Base-by-base conservation (phyloP, 2,329 filamentous ascomycete species). In the Apiospora rasikravindrae region DNA sequence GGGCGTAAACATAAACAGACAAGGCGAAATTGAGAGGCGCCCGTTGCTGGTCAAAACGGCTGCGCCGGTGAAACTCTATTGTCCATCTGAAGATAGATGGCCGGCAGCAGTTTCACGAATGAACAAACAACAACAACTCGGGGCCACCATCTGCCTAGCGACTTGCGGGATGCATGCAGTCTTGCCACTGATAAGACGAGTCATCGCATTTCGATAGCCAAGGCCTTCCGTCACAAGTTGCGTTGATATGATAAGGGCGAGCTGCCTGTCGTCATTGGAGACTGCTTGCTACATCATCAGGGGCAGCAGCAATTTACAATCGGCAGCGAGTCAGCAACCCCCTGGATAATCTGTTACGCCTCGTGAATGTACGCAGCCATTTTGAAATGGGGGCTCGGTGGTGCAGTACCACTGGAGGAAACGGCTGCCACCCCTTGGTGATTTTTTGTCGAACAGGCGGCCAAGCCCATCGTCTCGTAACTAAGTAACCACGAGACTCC, bases 1-100 rank as follows among this genome's bases (percentile, higher is more conserved):
- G 57, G 57, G 57, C 33, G 57, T 64, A 64, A 64, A 64, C 57
- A 64, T 64, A 64, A 64, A 64, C 57, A 64, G 33, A 40, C 33
- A n/a, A n/a, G 22, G 57, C 33, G 57, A 64, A 24, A 64, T 64
- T 64, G 57, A 64, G 57, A 64, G 57, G 57, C 57, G 57, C 33
- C 33, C 33, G 57, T 64, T 64, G 57, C 57, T 64, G 57, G 57
- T 64, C 57, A 64, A 64, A 64, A 64, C 19, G 57, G 57, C 29
- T 40, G 57, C 57, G 22, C 57, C 57, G 33, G 19, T 40, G 57
- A 64, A 64, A 64, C 57, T 64, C 33, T 64, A 64, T 64, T 64
- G 57, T 40, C 22, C 57, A 64, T 64, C 57, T 64, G 57, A 64
- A 64, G 57, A 64, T 24, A 8, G 19, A 37, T 37, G 33, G 33